Conservation (phyloP, 352 stramenopile genomes). For the Aphanomyces euteiches region DNA sequence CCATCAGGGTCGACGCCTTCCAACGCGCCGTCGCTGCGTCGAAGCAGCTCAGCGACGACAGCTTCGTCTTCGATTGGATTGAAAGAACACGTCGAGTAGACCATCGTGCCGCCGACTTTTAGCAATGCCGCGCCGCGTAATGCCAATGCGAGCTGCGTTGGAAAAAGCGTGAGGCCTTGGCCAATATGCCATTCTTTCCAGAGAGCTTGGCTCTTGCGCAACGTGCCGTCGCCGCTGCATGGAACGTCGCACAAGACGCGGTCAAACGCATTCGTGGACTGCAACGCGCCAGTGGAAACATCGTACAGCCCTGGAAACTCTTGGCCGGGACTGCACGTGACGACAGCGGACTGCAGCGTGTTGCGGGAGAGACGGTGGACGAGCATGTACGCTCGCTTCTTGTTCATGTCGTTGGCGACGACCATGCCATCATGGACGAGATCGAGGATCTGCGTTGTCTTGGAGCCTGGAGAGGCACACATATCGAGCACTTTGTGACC, state of each 20-base stretch:
- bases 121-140: slow-evolving; percentile 87
- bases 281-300: slow-evolving; percentile 33
- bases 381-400: slow-evolving; percentile 97
- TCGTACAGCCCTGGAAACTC: slow-evolving; percentile 90
- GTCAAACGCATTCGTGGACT: slow-evolving; percentile 92
- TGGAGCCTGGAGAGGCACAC: slow-evolving; percentile 97
- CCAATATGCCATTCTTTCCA: slow-evolving; percentile 93
- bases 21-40: slow-evolving; percentile 78
- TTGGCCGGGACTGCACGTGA: slow-evolving; percentile 92
- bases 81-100: slow-evolving; percentile 97
- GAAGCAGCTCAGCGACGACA: slow-evolving; percentile 93
- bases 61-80: slow-evolving; percentile 99
- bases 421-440: slow-evolving; percentile 82
- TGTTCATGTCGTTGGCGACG: slow-evolving; percentile 95
- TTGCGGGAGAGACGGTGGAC: slow-evolving; percentile 90
- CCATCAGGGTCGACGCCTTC: slow-evolving; percentile 84
- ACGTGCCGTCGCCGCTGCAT: slow-evolving; percentile 97
- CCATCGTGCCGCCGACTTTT: slow-evolving; percentile 87
- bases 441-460: slow-evolving; percentile 97
- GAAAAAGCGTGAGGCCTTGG: slow-evolving; percentile 89
- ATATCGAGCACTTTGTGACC: slow-evolving; percentile 81
- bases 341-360: slow-evolving; percentile 78
- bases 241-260: slow-evolving; percentile 97
- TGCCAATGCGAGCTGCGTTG: slow-evolving; percentile 91
- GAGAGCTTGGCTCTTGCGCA: slow-evolving; percentile 95